Percentiles rank a stretch among this genome's conserved stretches.
phyloP scores from a whole-genome alignment of 495 filamentous ascomycete genomes.

The Extremus antarcticus region DNA sequence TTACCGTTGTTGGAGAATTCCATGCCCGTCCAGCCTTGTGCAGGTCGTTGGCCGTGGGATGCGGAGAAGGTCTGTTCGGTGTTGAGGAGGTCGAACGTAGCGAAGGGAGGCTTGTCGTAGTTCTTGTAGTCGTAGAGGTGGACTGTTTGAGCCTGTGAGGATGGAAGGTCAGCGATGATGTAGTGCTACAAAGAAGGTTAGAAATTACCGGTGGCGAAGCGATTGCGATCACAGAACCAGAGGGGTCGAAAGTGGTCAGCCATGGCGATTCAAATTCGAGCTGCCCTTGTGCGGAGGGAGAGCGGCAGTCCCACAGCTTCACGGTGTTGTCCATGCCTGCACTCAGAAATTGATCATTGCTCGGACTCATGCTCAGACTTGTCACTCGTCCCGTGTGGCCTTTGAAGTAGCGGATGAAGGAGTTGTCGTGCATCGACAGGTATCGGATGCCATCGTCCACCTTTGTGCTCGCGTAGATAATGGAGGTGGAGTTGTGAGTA shows the following conservation, averaged over 20 bases:
- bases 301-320: conserved; percentile 70
- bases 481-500: conserved; percentile 73
- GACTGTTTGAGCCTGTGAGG: conserved; percentile 51
- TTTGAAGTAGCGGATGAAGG: conserved; percentile 86
- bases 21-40: conserved; percentile 65
- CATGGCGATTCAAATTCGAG: conserved; percentile 66
- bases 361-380: conserved; percentile 58
- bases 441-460: conserved; percentile 86
- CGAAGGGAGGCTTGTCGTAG: conserved; percentile 81
- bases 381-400: conserved; percentile 80
- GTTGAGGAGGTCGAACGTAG: conserved; percentile 65
- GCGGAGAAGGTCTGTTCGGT: conserved; percentile 46
- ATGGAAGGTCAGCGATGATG: not conserved
- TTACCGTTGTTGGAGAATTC: conserved; percentile 96
- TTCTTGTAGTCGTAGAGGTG: conserved; percentile 89
- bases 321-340: conserved; percentile 82
- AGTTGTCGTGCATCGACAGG: conserved; percentile 87
- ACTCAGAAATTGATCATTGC: conserved; percentile 81
- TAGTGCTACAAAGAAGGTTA: not conserved
- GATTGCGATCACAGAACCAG: conserved; percentile 81
- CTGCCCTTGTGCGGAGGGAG: conserved; percentile 61
- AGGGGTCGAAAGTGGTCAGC: conserved; percentile 78
- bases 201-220: conserved; percentile 50
- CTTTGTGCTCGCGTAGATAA: conserved; percentile 93
- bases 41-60: conserved; percentile 30